phyloP scores from a whole-genome alignment of 306 rosid genomes.

The Trichosanthes truncata region DNA sequence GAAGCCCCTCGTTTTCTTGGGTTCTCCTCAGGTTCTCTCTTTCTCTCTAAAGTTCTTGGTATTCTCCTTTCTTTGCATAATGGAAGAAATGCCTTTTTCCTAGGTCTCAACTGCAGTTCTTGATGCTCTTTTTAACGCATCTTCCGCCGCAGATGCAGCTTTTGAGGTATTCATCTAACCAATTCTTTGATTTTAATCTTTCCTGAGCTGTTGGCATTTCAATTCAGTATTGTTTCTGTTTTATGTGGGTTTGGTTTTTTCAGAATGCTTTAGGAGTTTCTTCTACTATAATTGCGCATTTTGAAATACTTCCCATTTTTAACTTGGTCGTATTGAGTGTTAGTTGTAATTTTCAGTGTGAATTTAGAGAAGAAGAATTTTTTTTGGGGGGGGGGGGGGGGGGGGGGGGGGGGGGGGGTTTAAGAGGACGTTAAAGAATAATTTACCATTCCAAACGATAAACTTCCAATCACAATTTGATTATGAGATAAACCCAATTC shows the following conservation, averaged over 20 bases:
- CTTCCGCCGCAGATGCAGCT: conserved; percentile 38
- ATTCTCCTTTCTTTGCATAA: background rate
- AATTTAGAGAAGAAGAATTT: background rate
- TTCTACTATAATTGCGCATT: background rate
- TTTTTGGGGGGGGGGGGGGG: too few species aligned
- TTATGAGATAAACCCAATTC: background rate
- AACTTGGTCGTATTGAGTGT: background rate
- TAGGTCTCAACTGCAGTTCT: conserved; percentile 72
- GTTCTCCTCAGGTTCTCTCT: conserved; percentile 60
- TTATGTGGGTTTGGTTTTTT: background rate
- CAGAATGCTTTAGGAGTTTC: background rate
- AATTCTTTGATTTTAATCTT: background rate
- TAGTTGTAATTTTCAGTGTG: background rate
- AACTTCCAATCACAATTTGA: background rate
- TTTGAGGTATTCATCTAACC: conserved; percentile 34
- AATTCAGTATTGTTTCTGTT: background rate
- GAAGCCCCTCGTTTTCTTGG: conserved; percentile 67
- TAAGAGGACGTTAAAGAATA: too few species aligned
- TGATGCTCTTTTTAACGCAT: conserved; percentile 59
- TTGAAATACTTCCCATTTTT: background rate
- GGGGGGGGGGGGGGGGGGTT: too few species aligned
- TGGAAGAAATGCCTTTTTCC: background rate
- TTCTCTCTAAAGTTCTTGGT: background rate
- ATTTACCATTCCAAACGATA: background rate
- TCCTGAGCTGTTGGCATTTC: background rate